These are phyloP conservation scores for Saraca asoca DNA, from an alignment of 331 rosid species.

Conservation along the genomic window DNA sequence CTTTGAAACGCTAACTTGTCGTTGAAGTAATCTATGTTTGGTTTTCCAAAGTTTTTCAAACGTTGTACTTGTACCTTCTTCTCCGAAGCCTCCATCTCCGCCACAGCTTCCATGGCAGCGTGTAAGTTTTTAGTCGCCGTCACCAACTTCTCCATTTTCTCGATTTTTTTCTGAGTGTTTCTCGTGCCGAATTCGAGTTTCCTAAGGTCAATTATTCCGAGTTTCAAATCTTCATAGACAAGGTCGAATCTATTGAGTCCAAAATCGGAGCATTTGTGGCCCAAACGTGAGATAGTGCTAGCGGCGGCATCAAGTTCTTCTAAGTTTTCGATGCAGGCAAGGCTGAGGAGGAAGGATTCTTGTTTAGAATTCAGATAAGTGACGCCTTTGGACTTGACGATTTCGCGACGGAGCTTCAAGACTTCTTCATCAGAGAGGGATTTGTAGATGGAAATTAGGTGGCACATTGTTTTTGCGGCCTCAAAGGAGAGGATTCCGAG, in stretches of 20 bases:
- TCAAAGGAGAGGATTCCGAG: slow-evolving; percentile 71
- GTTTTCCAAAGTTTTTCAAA: slow-evolving; percentile 38
- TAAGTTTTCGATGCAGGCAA: slow-evolving; percentile 61
- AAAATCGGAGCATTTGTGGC: slow-evolving; percentile 41
- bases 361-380: slow-evolving; percentile 45
- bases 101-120: slow-evolving; percentile 44
- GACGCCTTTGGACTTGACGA: slow-evolving; percentile 49
- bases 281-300: slow-evolving; percentile 41
- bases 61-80: slow-evolving; percentile 42
- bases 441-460: slow-evolving; percentile 53
- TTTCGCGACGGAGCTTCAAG: slow-evolving; percentile 33
- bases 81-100: slow-evolving; percentile 53
- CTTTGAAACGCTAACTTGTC: slow-evolving; percentile 34
- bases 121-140: slow-evolving; percentile 43
- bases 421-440: slow-evolving; percentile 57
- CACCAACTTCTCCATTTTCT: slow-evolving; percentile 53
- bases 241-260: slow-evolving; percentile 38
- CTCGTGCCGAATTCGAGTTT: slow-evolving; percentile 42
- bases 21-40: slow-evolving; percentile 41
- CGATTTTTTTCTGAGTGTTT: slow-evolving; percentile 24
- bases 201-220: slow-evolving; percentile 19
- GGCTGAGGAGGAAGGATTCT: slow-evolving; percentile 57
- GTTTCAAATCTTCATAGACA: slow-evolving; percentile 37
- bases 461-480: slow-evolving; percentile 62
- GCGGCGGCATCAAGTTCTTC: slow-evolving; percentile 61